phyloP scores from a whole-genome alignment of 2,329 filamentous ascomycete species.

The Mycosphaerelloides madeirae region DNA sequence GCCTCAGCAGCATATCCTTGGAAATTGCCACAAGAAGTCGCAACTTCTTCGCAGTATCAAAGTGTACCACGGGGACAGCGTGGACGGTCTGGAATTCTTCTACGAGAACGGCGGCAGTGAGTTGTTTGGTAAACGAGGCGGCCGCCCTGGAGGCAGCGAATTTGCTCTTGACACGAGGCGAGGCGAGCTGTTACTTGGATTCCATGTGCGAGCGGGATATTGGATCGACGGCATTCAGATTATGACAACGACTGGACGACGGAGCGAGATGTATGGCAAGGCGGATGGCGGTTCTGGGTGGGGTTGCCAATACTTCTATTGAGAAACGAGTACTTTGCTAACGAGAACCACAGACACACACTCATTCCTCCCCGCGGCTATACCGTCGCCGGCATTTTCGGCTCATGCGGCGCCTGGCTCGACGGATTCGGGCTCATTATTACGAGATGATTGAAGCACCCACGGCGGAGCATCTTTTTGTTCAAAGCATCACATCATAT shows the following conservation, averaged over 20 bases:
- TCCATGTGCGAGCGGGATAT: constrained; percentile 71
- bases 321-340: constrained; percentile 19
- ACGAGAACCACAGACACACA: constrained; percentile 58
- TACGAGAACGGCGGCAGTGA: constrained; percentile 85
- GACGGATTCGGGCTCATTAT: constrained; percentile 83
- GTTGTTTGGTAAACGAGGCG: constrained; percentile 77
- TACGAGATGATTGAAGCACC: constrained; percentile 49
- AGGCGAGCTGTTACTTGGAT: constrained; percentile 83
- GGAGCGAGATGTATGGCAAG: constrained; percentile 81
- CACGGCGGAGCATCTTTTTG: too few species aligned
- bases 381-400: constrained; percentile 80
- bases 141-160: constrained; percentile 63
- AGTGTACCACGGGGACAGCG: constrained; percentile 68
- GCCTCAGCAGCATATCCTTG: constrained; percentile 67
- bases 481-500: too few species aligned
- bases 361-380: constrained; percentile 87
- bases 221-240: constrained; percentile 90
- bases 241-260: constrained; percentile 80
- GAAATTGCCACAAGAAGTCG: constrained; percentile 50
- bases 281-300: constrained; percentile 74
- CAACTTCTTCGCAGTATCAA: constrained; percentile 71
- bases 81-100: constrained; percentile 86
- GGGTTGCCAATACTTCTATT: constrained; percentile 37
- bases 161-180: constrained; percentile 79
- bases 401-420: constrained; percentile 74